These are phyloP conservation scores for Leccinum longicurvipes DNA, from an alignment of 768 basidiomycete species.

Conservation along the genomic window DNA sequence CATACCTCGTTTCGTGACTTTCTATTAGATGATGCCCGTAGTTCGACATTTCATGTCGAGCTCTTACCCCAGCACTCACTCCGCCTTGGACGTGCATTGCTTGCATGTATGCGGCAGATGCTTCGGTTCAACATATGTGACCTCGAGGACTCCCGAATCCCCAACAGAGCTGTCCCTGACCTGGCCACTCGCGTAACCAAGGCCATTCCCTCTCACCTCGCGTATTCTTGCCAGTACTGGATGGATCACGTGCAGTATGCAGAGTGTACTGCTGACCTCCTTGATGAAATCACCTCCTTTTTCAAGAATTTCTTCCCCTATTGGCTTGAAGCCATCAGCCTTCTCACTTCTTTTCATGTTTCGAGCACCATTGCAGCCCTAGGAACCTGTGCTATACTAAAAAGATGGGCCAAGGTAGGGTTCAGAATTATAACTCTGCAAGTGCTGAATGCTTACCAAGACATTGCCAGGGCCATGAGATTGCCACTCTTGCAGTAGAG, in stretches of 20 bases:
- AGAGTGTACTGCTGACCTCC: slow-evolving; percentile 13
- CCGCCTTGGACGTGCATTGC: slow-evolving; percentile 24
- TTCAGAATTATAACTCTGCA: not conserved
- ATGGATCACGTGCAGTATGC: slow-evolving; percentile 24
- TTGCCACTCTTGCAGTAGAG: slow-evolving; percentile 21
- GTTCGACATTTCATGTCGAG: slow-evolving; percentile 19
- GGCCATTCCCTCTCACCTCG: slow-evolving; percentile 29
- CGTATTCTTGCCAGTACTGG: slow-evolving; percentile 40
- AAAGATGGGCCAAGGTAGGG: slow-evolving; percentile 19
- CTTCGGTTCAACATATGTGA: slow-evolving; percentile 41
- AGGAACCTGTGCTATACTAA: slow-evolving; percentile 5
- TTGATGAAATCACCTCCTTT: slow-evolving; percentile 18
- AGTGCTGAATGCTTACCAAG: not conserved
- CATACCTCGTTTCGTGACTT: slow-evolving; percentile 38
- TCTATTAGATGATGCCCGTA: slow-evolving; percentile 22
- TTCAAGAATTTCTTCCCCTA: slow-evolving; percentile 28
- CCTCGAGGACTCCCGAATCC: slow-evolving; percentile 32
- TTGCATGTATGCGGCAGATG: slow-evolving; percentile 29
- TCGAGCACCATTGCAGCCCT: slow-evolving; percentile 9
- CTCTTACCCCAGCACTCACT: slow-evolving; percentile 12
- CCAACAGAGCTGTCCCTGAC: slow-evolving; percentile 27
- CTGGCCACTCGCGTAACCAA: slow-evolving; percentile 13
- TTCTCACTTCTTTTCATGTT: slow-evolving; percentile 10
- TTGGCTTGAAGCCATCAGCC: slow-evolving; percentile 39
- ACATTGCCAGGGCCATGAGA: slow-evolving; percentile 9